Percentiles rank a stretch among this genome's conserved stretches.
Conservation (phyloP, 2,329 filamentous ascomycete species). For the Ascochyta rabiei region DNA sequence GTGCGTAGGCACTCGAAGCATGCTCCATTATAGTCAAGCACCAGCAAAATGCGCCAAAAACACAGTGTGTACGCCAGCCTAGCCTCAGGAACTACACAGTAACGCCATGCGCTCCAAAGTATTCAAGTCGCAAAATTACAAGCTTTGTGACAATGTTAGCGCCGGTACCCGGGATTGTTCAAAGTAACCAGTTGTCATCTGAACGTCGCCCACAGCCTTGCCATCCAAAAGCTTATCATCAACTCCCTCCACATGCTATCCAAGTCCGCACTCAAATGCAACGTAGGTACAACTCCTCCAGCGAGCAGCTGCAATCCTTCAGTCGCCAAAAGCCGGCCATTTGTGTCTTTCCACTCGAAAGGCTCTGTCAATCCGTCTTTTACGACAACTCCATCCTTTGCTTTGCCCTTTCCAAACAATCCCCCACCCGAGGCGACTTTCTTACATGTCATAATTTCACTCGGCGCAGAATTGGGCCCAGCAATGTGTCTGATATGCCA, state of each 20-base stretch:
- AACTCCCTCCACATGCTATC: constrained; percentile 30
- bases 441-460: constrained; percentile 23
- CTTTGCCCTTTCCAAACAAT: constrained; percentile 12
- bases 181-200: neutral
- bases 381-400: constrained; percentile 8
- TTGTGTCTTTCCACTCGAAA: constrained; percentile 24
- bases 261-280: constrained; percentile 21
- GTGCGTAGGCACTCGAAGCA: too few relatives aligned
- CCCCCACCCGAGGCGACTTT: constrained; percentile 15
- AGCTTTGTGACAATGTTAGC: neutral
- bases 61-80: neutral
- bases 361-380: constrained; percentile 12
- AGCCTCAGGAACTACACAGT: neutral
- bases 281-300: constrained; percentile 19
- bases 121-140: neutral
- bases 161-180: too few relatives aligned
- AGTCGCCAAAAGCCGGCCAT: constrained; percentile 22
- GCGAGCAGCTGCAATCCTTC: constrained; percentile 16
- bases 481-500: constrained; percentile 24
- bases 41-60: neutral
- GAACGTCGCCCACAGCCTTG: constrained; percentile 19
- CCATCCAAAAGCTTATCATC: constrained; percentile 23
- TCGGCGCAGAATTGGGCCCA: constrained; percentile 7
- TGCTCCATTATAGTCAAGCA: neutral
- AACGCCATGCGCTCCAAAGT: neutral